These are phyloP conservation scores for Pichia sp. DNA, from an alignment of 1,139 yeast species.

Conservation along the genomic window DNA sequence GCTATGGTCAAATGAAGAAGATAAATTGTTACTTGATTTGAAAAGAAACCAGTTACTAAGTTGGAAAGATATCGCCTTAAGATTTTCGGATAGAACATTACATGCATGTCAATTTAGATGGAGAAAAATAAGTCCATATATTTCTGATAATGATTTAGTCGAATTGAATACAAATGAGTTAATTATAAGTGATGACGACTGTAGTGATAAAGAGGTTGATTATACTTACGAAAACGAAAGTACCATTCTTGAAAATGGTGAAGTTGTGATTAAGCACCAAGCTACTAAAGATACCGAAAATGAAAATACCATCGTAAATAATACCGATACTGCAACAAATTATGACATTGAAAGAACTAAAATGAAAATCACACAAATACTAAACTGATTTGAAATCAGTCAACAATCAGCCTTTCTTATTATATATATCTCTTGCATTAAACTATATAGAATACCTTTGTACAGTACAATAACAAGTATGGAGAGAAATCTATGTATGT, in stretches of 20 bases:
- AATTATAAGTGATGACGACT: not conserved
- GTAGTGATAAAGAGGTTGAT: not conserved
- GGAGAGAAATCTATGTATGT: too few relatives aligned
- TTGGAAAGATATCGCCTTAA: constrained; percentile 17
- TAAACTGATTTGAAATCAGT: not conserved
- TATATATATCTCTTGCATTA: too few relatives aligned
- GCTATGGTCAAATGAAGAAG: constrained; percentile 18
- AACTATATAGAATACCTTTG: not conserved
- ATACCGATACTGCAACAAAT: not conserved
- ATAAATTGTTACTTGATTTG: constrained; percentile 9
- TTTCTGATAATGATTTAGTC: constrained; percentile 1
- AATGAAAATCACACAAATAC: not conserved
- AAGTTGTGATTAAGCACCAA: too few relatives aligned
- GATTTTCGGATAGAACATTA: constrained; percentile 14
- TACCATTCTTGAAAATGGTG: too few relatives aligned
- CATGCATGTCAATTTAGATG: constrained; percentile 20
- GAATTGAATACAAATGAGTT: not conserved
- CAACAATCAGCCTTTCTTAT: not conserved
- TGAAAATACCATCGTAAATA: not conserved
- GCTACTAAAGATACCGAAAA: not conserved
- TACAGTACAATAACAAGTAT: not conserved
- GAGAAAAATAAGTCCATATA: constrained; percentile 15
- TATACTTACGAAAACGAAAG: too few relatives aligned
- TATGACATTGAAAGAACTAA: not conserved
- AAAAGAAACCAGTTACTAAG: constrained; percentile 10